Conservation (phyloP, 1,139 yeast species). For the Suhomyces chickasaworum region DNA sequence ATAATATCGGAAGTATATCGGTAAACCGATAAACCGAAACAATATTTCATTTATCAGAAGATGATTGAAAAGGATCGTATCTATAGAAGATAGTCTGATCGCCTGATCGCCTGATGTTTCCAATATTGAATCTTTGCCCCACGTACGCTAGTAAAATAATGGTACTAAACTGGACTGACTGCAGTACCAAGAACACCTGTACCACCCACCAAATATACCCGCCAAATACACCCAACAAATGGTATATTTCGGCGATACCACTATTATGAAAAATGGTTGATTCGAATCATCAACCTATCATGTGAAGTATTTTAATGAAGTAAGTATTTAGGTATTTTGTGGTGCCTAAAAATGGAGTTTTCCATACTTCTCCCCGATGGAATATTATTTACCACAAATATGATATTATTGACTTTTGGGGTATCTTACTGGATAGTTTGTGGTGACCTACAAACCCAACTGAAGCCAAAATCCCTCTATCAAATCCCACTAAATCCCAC, state of each 20-base stretch:
- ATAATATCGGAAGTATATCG: too few species aligned
- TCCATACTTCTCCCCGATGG: background rate
- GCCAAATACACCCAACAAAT: too few species aligned
- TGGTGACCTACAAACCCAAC: background rate
- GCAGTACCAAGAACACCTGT: background rate
- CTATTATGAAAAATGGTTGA: too few species aligned
- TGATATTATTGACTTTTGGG: background rate
- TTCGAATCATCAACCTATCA: background rate
- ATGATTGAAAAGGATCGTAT: too few species aligned
- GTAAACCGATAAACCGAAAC: background rate
- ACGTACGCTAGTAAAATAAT: background rate
- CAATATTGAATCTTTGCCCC: background rate
- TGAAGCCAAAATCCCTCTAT: too few species aligned
- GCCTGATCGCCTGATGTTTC: too few species aligned
- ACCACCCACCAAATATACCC: too few species aligned
- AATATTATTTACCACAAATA: background rate
- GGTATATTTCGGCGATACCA: too few species aligned
- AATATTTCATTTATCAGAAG: background rate
- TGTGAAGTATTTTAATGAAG: background rate
- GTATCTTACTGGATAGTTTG: background rate
- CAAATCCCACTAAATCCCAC: background rate
- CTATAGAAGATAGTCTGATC: background rate
- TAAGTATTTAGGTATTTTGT: background rate
- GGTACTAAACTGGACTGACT: background rate
- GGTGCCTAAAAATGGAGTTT: background rate